Evolutionary conservation across 495 filamentous ascomycete genomes (phyloP).

Genomic region (Lophium mytilinum): DNA sequence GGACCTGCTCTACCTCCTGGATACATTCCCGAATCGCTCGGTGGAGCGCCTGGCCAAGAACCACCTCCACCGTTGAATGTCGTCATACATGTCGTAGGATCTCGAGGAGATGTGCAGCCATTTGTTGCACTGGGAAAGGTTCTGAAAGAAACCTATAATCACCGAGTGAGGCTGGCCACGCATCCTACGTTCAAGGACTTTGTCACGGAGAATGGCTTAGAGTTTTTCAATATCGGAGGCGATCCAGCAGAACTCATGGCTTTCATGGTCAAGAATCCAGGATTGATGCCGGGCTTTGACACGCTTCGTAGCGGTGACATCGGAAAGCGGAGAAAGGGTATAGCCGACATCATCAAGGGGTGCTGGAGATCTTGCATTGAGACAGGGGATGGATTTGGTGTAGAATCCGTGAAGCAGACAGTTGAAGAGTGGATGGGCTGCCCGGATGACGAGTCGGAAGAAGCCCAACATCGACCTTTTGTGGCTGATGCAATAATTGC

Average conservation of each 20-base stretch:
- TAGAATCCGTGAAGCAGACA: conserved; percentile 15
- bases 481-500: conserved; percentile 61
- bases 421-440: conserved; percentile 26
- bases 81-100: conserved; percentile 48
- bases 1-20: conserved; percentile 44
- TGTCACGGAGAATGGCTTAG: conserved; percentile 44
- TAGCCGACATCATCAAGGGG: conserved; percentile 54
- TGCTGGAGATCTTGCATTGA: conserved; percentile 59
- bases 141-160: conserved; percentile 36
- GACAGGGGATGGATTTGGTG: conserved; percentile 35
- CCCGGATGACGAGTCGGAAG: conserved; percentile 5
- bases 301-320: conserved; percentile 34
- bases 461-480: conserved; percentile 41
- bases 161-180: conserved; percentile 55
- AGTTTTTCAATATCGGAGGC: conserved; percentile 59
- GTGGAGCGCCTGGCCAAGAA: conserved; percentile 49
- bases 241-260: conserved; percentile 59
- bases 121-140: conserved; percentile 48
- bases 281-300: conserved; percentile 38
- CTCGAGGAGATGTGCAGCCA: conserved; percentile 47
- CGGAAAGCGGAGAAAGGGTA: conserved; percentile 32
- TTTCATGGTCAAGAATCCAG: conserved; percentile 41
- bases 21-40: conserved; percentile 55
- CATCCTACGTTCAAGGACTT: conserved; percentile 54
- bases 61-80: conserved; percentile 43